A percentile compares a stretch with the other conserved stretches of the same genome.
phyloP scores from a whole-genome alignment of 23 red algal species.

The Gracilaria gracilis region DNA sequence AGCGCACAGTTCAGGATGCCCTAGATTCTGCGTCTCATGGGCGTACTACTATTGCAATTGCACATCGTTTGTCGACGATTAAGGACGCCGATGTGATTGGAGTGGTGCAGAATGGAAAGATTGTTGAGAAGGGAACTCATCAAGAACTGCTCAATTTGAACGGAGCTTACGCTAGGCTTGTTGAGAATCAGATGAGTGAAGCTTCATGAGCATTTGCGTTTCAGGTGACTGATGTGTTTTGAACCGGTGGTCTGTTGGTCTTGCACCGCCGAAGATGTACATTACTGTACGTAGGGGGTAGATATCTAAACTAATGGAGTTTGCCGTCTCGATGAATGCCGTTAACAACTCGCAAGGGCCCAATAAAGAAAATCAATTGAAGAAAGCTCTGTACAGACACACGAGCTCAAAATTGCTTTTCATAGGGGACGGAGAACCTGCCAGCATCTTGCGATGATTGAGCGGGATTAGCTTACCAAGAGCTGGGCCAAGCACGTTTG shows the following conservation, averaged over 20 bases:
- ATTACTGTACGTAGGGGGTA: not conserved
- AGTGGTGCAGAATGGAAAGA: conserved; percentile 81
- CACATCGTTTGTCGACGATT: conserved; percentile 92
- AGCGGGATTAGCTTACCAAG: too few relatives aligned
- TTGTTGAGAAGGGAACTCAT: conserved; percentile 91
- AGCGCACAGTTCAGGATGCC: conserved; percentile 87
- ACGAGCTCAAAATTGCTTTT: not conserved
- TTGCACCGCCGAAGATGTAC: not conserved
- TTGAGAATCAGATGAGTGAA: conserved; percentile 46
- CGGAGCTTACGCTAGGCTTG: conserved; percentile 75
- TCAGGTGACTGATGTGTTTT: too few relatives aligned
- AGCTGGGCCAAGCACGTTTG: too few relatives aligned
- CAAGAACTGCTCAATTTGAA: conserved; percentile 70
- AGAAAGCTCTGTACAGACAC: not conserved
- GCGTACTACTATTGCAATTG: conserved; percentile 90
- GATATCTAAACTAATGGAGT: too few relatives aligned
- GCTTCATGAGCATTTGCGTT: not conserved
- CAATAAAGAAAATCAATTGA: not conserved
- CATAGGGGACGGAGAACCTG: too few relatives aligned
- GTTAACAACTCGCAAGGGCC: not conserved
- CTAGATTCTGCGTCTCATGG: conserved; percentile 77
- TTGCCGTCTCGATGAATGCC: not conserved
- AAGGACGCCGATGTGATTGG: conserved; percentile 88
- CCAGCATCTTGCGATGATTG: too few relatives aligned
- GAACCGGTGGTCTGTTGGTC: not conserved